phyloP scores from a whole-genome alignment of 345 rosid species.

The Syzygium grande region DNA sequence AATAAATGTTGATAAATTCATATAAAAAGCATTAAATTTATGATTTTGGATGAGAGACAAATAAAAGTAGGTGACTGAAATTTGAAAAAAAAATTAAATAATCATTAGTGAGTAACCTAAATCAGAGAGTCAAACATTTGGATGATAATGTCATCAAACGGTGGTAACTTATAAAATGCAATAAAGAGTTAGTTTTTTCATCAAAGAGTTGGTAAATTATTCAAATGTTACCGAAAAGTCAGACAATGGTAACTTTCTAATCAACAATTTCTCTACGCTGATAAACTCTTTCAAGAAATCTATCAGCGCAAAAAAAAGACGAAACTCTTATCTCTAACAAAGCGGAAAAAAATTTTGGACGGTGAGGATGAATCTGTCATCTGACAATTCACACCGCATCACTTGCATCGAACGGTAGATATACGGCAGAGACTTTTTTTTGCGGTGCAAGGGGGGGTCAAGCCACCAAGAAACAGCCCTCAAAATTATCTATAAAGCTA shows the following conservation, averaged over 20 bases:
- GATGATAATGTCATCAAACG: background rate
- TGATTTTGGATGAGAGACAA: background rate
- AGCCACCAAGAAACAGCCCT: background rate
- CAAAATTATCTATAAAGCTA: background rate
- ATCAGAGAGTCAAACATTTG: background rate
- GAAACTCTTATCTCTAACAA: background rate
- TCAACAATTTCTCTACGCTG: no score
- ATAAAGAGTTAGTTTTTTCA: background rate
- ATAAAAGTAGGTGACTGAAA: background rate
- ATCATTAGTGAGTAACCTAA: background rate
- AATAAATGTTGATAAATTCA: background rate
- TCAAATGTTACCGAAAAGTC: background rate
- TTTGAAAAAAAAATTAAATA: background rate
- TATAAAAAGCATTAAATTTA: background rate
- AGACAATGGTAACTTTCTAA: no score
- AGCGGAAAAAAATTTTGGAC: background rate
- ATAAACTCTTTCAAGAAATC: background rate
- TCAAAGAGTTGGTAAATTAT: background rate
- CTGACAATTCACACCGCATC: background rate
- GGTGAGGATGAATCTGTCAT: background rate
- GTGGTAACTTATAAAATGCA: background rate
- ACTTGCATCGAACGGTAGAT: background rate
- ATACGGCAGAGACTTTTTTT: background rate
- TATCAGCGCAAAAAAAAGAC: no score
- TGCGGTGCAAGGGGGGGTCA: background rate